These are phyloP conservation scores for Fennellomyces sp. DNA, from an alignment of 371 early-diverging fungal species.

Conservation along the genomic window DNA sequence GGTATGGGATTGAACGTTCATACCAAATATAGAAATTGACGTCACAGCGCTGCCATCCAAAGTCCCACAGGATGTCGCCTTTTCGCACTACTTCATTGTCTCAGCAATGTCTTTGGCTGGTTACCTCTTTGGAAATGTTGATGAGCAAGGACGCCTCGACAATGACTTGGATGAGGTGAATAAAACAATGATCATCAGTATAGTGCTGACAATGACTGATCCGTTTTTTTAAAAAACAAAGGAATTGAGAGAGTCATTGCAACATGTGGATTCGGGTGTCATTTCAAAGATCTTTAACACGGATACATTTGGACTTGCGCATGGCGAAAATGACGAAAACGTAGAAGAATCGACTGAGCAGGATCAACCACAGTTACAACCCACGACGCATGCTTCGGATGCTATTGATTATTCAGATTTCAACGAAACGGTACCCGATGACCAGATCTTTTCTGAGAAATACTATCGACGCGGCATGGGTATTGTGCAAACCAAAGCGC, in stretches of 20 bases:
- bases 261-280: constrained; percentile 57
- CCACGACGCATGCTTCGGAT: constrained; percentile 53
- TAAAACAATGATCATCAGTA: background rate
- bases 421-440: constrained; percentile 80
- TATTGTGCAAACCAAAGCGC: constrained; percentile 27
- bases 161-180: constrained; percentile 65
- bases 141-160: constrained; percentile 82
- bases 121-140: constrained; percentile 89
- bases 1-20: too few relatives aligned
- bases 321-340: constrained; percentile 34
- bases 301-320: constrained; percentile 56
- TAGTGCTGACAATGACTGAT: background rate
- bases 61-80: too few relatives aligned
- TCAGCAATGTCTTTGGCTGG: constrained; percentile 70
- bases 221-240: constrained; percentile 23
- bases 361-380: constrained; percentile 24
- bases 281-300: constrained; percentile 57
- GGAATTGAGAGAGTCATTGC: constrained; percentile 72
- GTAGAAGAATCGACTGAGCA: constrained; percentile 30
- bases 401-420: constrained; percentile 86
- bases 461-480: constrained; percentile 45
- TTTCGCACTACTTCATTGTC: background rate
- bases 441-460: constrained; percentile 42
- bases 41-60: background rate
- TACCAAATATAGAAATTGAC: background rate